These are phyloP conservation scores for Rhizopogon vinicolor DNA, from an alignment of 768 basidiomycete genomes.

Conservation along the genomic window DNA sequence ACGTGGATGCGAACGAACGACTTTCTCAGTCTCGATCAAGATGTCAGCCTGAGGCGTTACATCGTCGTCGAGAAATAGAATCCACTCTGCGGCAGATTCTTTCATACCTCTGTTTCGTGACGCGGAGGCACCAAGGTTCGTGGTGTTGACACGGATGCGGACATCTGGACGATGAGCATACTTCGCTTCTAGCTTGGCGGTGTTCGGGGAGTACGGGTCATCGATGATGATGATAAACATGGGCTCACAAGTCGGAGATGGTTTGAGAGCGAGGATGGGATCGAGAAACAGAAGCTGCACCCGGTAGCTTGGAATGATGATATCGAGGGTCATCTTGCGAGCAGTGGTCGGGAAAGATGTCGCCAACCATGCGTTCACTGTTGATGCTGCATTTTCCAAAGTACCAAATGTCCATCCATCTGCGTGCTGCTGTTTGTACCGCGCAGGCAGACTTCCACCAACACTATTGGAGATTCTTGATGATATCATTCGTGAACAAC, in stretches of 20 bases:
- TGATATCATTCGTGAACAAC: constrained; percentile 41
- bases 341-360: constrained; percentile 12
- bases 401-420: constrained; percentile 45
- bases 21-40: constrained; percentile 40
- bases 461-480: constrained; percentile 38
- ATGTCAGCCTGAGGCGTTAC: constrained; percentile 38
- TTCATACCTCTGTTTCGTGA: constrained; percentile 51
- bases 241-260: constrained; percentile 37
- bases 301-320: constrained; percentile 54
- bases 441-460: constrained; percentile 41
- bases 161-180: constrained; percentile 44
- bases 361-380: constrained; percentile 34
- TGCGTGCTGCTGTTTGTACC: constrained; percentile 43
- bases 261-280: constrained; percentile 38
- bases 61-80: constrained; percentile 60
- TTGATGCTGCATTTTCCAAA: constrained; percentile 36
- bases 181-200: constrained; percentile 32
- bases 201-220: constrained; percentile 39
- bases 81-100: constrained; percentile 55
- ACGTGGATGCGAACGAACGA: constrained; percentile 39
- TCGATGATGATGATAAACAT: constrained; percentile 61
- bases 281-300: constrained; percentile 42
- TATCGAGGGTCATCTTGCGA: constrained; percentile 45
- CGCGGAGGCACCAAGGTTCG: constrained; percentile 47
- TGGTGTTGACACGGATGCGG: constrained; percentile 45